Conservation (phyloP, 768 basidiomycete species). For the Heimioporus sp. region DNA sequence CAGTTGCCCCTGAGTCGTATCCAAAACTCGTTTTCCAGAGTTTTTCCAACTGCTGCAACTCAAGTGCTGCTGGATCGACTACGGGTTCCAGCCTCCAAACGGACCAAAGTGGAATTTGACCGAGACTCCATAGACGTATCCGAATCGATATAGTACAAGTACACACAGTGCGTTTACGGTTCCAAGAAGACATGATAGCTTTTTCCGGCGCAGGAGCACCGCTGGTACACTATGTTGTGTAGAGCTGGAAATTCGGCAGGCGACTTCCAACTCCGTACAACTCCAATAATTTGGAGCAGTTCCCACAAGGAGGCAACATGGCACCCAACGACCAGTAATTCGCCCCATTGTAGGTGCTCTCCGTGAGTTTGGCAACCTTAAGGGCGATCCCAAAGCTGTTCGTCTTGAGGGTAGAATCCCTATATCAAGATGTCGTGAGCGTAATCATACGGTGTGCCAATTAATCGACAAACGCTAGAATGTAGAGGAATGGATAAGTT, state of each 20-base stretch:
- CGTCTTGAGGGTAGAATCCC: background rate
- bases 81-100: too few relatives aligned
- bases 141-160: too few relatives aligned
- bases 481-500: background rate
- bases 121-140: too few relatives aligned
- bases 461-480: background rate
- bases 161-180: too few relatives aligned
- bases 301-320: background rate
- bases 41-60: too few relatives aligned
- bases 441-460: too few relatives aligned
- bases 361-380: background rate
- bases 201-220: too few relatives aligned
- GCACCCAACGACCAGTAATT: background rate
- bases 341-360: background rate
- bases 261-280: background rate
- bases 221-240: background rate
- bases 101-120: too few relatives aligned
- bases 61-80: too few relatives aligned
- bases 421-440: background rate
- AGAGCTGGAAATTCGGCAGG: background rate
- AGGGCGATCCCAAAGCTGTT: background rate
- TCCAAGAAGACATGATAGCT: too few relatives aligned
- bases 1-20: too few relatives aligned
- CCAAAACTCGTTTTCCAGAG: too few relatives aligned
- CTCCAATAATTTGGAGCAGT: background rate